phyloP scores from a whole-genome alignment of 176 grass and related monocot genomes.

The Guadua angustifolia region DNA sequence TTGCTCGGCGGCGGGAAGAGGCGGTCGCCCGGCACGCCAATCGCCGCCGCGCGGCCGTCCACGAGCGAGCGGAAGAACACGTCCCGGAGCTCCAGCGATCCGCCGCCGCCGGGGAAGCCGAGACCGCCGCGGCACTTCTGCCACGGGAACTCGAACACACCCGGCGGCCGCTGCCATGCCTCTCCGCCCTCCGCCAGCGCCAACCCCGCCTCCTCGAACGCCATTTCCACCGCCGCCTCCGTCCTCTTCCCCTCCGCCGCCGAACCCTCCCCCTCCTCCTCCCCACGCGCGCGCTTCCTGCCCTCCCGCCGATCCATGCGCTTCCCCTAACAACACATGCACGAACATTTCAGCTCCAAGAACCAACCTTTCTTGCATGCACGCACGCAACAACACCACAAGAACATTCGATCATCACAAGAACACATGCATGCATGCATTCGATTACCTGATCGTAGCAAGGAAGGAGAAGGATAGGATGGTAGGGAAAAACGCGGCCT shows the following conservation, averaged over 20 bases:
- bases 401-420: not conserved
- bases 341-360: conserved; percentile 32
- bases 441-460: conserved; percentile 35
- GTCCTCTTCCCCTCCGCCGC: not conserved
- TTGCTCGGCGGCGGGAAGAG: conserved; percentile 37
- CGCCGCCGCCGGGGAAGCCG: not conserved
- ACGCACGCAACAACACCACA: not conserved
- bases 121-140: conserved; percentile 48
- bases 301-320: conserved; percentile 49
- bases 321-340: conserved; percentile 23
- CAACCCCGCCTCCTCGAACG: not conserved
- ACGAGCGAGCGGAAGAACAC: conserved; percentile 85
- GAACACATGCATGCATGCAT: conserved; percentile 10
- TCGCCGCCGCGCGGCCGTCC: conserved; percentile 45
- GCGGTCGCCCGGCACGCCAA: conserved; percentile 62
- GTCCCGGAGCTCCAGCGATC: conserved; percentile 49
- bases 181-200: not conserved
- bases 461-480: not conserved
- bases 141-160: conserved; percentile 80
- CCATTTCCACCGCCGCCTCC: not conserved
- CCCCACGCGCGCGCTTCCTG: conserved; percentile 43
- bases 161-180: conserved; percentile 48
- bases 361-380: conserved; percentile 35
- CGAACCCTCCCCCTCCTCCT: conserved; percentile 36
- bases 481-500: not conserved